Conservation (phyloP, 176 grass and related monocot genomes). For the Oryza meridionalis region DNA sequence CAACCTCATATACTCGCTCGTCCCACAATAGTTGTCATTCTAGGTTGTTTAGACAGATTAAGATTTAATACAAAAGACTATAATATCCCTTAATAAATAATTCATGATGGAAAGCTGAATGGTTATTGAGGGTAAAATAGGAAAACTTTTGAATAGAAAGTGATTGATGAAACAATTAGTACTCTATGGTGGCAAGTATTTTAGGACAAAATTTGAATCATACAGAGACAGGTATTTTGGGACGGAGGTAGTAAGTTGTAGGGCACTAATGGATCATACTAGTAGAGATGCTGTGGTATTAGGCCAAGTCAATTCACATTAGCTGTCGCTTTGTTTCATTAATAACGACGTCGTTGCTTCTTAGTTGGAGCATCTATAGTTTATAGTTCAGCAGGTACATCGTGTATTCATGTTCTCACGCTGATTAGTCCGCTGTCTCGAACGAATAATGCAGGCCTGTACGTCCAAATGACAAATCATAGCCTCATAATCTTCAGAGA, state of each 20-base stretch:
- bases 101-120: no score
- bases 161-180: no score
- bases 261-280: background rate
- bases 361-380: slow-evolving; percentile 35
- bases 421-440: background rate
- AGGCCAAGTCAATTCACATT: slow-evolving; percentile 24
- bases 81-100: no score
- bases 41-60: no score
- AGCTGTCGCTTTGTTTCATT: slow-evolving; percentile 13
- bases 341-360: background rate
- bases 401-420: slow-evolving; percentile 12
- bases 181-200: no score
- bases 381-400: background rate
- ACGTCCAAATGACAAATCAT: background rate
- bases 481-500: background rate
- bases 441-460: background rate
- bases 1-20: no score
- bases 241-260: background rate
- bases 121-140: no score
- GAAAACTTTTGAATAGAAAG: no score
- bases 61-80: no score
- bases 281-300: background rate
- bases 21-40: no score
- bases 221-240: no score
- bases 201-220: no score